Conservation (phyloP, 441 rosid species). For the Theobroma grandiflorum region DNA sequence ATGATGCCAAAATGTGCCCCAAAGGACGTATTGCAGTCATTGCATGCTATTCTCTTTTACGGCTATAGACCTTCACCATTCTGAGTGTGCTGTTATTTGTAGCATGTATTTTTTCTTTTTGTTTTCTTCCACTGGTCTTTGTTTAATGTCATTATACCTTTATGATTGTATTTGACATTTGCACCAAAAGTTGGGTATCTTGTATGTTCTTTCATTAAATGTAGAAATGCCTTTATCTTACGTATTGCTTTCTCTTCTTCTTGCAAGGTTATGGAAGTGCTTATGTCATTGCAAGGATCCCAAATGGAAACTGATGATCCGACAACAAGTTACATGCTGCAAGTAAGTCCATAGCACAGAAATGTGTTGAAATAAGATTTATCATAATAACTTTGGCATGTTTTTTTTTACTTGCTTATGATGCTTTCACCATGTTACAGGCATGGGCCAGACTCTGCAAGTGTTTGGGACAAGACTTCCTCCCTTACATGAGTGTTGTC, state of each 20-base stretch:
- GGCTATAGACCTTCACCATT: not conserved
- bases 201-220: not conserved
- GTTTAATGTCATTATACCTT: conserved; percentile 9
- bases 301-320: conserved; percentile 99
- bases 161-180: not conserved
- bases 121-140: not conserved
- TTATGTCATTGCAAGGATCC: conserved; percentile 97
- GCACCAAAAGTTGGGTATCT: not conserved
- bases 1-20: not conserved
- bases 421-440: conserved; percentile 44
- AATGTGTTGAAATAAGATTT: conserved; percentile 8
- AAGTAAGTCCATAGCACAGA: conserved; percentile 53
- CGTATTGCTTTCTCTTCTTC: conserved; percentile 8
- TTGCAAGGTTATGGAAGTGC: conserved; percentile 97
- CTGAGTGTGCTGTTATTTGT: not conserved
- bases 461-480: conserved; percentile 98
- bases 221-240: conserved; percentile 4
- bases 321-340: conserved; percentile 98
- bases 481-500: conserved; percentile 97
- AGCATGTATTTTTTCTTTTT: not conserved
- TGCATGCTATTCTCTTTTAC: not conserved
- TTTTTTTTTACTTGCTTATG: conserved; percentile 19
- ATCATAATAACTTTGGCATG: conserved; percentile 10
- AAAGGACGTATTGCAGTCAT: too few relatives aligned
- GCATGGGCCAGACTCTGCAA: conserved; percentile 99